Evolutionary conservation across 768 basidiomycete species (phyloP).

Genomic region (Suillus ampliporus): DNA sequence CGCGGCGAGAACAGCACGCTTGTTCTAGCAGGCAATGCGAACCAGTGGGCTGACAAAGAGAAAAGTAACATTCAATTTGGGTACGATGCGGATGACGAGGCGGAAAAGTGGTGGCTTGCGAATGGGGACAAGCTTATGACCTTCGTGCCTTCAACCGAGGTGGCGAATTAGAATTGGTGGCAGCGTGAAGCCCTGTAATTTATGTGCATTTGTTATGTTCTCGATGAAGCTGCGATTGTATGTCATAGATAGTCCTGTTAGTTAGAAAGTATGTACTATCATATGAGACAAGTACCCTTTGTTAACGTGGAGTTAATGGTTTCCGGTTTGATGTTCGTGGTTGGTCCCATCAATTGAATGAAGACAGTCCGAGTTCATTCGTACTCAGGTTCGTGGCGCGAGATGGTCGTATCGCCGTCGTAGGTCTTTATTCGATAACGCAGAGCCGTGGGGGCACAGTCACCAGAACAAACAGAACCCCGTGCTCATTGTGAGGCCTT

Average conservation of each 20-base stretch:
- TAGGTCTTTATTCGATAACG: too few species aligned
- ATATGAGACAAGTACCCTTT: background rate
- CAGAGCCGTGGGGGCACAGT: background rate
- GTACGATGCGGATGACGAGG: conserved; percentile 59
- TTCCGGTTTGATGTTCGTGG: background rate
- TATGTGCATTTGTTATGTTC: background rate
- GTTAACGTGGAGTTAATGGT: background rate
- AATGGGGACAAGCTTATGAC: conserved; percentile 31
- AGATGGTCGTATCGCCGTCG: background rate
- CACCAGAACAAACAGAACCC: background rate
- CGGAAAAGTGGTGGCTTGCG: conserved; percentile 56
- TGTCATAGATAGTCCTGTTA: background rate
- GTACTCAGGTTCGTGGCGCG: background rate
- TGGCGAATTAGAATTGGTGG: background rate
- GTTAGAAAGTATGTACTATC: background rate
- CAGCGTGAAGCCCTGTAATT: background rate
- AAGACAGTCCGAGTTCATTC: too few species aligned
- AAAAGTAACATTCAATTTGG: conserved; percentile 55
- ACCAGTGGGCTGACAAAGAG: conserved; percentile 63
- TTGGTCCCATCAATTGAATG: too few species aligned
- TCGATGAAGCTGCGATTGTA: background rate
- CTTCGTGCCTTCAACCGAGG: background rate
- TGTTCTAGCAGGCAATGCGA: conserved; percentile 43
- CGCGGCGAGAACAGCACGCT: conserved; percentile 20
- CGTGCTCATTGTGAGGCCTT: background rate